Conservation (phyloP, 331 rosid genomes). For the Cydonia oblonga region DNA sequence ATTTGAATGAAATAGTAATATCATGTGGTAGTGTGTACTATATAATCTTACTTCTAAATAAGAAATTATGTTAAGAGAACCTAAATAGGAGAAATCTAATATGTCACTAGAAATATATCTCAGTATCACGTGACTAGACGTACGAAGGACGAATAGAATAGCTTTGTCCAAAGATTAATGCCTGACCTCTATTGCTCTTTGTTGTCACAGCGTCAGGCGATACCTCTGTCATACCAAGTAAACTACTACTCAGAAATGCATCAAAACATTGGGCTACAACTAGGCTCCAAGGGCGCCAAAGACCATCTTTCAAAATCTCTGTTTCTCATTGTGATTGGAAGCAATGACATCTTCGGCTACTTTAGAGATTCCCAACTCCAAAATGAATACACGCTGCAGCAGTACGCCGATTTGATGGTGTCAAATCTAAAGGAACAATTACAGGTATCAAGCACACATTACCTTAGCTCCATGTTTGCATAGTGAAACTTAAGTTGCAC, state of each 20-base stretch:
- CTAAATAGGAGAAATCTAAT: too few relatives aligned
- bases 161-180: not conserved
- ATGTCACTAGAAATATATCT: too few relatives aligned
- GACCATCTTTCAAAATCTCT: conserved; percentile 57
- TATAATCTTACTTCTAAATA: too few relatives aligned
- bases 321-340: conserved; percentile 55
- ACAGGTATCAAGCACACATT: conserved; percentile 25
- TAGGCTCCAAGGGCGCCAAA: conserved; percentile 27
- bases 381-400: conserved; percentile 32
- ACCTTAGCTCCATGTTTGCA: not conserved
- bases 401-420: conserved; percentile 45
- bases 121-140: not conserved
- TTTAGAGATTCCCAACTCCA: conserved; percentile 29
- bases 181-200: not conserved
- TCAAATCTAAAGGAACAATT: conserved; percentile 38
- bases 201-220: conserved; percentile 37
- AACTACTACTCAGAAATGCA: conserved; percentile 30
- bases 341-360: conserved; percentile 70
- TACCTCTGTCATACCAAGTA: conserved; percentile 52
- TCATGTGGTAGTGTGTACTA: too few relatives aligned
- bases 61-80: too few relatives aligned
- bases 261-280: conserved; percentile 15
- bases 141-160: too few relatives aligned
- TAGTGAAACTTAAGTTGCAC: not conserved
- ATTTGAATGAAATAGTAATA: too few relatives aligned